phyloP scores from a whole-genome alignment of 2,329 filamentous ascomycete genomes.

The Aspergillus niger region DNA sequence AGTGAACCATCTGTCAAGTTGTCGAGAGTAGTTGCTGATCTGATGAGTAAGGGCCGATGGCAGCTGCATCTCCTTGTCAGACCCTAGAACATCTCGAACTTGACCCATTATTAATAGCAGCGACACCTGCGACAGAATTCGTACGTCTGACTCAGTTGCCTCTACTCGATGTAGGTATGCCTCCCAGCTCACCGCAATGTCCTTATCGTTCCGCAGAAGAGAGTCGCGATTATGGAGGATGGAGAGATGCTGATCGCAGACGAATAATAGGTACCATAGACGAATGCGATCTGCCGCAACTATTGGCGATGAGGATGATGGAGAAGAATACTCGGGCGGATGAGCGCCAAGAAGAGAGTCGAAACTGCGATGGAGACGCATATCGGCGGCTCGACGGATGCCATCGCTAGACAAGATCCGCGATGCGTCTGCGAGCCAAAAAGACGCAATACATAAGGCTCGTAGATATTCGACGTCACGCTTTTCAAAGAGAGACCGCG shows the following conservation, averaged over 20 bases:
- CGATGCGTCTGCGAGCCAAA: constrained; percentile 31
- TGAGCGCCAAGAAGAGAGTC: constrained; percentile 28
- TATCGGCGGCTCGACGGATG: constrained; percentile 33
- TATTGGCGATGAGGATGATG: constrained; percentile 13
- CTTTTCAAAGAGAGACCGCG: constrained; percentile 51
- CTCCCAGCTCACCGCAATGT: too few species aligned
- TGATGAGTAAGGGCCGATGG: constrained; percentile 9
- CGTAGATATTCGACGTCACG: constrained; percentile 36
- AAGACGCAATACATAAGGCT: too few species aligned
- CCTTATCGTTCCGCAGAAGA: too few species aligned
- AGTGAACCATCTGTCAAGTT: too few species aligned
- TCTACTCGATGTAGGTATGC: constrained; percentile 25
- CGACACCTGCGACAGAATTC: constrained; percentile 39
- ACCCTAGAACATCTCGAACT: constrained; percentile 36
- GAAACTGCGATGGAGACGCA: constrained; percentile 43
- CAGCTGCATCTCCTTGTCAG: constrained; percentile 31
- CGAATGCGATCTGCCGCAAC: too few species aligned
- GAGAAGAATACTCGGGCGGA: constrained; percentile 8
- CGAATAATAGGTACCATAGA: too few species aligned
- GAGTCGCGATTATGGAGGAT: too few species aligned
- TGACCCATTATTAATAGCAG: constrained; percentile 41
- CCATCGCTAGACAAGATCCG: constrained; percentile 39
- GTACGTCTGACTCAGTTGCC: constrained; percentile 36
- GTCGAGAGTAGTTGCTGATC: too few species aligned
- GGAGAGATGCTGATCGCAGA: too few species aligned